phyloP scores from a whole-genome alignment of 768 basidiomycete species.

The Amanita rubescens region DNA sequence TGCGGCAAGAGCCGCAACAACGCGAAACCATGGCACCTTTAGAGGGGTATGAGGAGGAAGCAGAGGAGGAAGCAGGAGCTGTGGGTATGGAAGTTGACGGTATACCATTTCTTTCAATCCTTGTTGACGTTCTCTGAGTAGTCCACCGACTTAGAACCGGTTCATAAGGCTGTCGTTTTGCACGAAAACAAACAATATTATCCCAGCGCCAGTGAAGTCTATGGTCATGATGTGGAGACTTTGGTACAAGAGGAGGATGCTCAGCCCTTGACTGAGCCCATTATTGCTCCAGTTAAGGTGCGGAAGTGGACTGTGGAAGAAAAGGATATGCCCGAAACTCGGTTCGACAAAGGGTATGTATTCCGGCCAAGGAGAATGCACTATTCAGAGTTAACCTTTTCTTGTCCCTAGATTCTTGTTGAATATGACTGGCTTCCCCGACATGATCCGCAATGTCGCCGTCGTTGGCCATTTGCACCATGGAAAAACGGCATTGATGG shows the following conservation, averaged over 20 bases:
- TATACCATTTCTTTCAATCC: constrained; percentile 24
- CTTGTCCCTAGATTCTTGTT: constrained; percentile 67
- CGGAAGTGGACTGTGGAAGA: constrained; percentile 93
- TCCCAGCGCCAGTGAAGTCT: constrained; percentile 84
- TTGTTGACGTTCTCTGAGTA: background rate
- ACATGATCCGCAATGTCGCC: constrained; percentile 94
- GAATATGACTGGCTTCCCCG: constrained; percentile 85
- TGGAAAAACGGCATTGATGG: constrained; percentile 94
- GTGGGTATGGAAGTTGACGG: constrained; percentile 86
- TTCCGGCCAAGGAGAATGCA: background rate
- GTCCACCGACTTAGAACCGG: constrained; percentile 43
- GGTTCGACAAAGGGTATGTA: constrained; percentile 92
- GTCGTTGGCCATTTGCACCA: constrained; percentile 97
- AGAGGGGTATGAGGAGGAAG: constrained; percentile 79
- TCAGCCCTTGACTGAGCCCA: constrained; percentile 91
- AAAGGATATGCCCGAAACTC: constrained; percentile 91
- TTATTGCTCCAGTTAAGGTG: constrained; percentile 91
- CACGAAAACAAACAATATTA: constrained; percentile 99
- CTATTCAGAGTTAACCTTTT: background rate
- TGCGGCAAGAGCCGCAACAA: constrained; percentile 18
- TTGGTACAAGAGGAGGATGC: constrained; percentile 98
- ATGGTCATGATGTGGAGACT: constrained; percentile 91
- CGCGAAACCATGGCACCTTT: constrained; percentile 39
- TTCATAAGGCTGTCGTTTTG: constrained; percentile 76
- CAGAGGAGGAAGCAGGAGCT: constrained; percentile 44